phyloP scores from a whole-genome alignment of 176 grass and related monocot species.

The Cenchrus fungigraminus region DNA sequence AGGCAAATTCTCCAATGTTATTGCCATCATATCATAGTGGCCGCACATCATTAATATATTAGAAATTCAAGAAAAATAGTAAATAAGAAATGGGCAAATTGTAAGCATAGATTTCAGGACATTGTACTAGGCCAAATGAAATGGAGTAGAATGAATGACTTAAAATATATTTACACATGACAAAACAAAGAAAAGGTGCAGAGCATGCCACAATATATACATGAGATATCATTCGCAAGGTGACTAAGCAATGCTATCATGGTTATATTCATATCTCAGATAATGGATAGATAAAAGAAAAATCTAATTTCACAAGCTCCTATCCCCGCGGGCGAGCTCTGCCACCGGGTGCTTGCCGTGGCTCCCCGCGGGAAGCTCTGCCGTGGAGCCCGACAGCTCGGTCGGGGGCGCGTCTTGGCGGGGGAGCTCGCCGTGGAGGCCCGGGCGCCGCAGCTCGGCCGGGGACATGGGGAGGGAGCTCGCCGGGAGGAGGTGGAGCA shows the following conservation, averaged over 20 bases:
- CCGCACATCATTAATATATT: conserved; percentile 73
- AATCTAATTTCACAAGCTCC: too few relatives aligned
- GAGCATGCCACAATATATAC: conserved; percentile 1
- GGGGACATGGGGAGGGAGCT: too few relatives aligned
- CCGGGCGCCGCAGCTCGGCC: too few relatives aligned
- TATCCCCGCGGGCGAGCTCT: too few relatives aligned
- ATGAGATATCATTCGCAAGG: background rate
- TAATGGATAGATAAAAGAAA: conserved; percentile 5
- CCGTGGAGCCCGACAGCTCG: too few relatives aligned
- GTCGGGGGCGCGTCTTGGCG: too few relatives aligned
- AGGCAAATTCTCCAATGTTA: conserved; percentile 81
- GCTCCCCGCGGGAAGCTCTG: too few relatives aligned
- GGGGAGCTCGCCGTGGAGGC: too few relatives aligned
- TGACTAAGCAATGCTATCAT: background rate
- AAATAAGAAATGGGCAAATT: conserved; percentile 14
- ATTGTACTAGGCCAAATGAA: background rate
- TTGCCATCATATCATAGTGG: conserved; percentile 90
- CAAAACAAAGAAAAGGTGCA: background rate
- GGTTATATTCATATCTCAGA: background rate
- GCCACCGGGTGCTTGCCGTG: too few relatives aligned
- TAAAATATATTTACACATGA: background rate
- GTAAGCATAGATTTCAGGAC: conserved; percentile 13
- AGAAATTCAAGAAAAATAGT: conserved; percentile 43
- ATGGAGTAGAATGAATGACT: background rate
- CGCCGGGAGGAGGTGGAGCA: too few relatives aligned